Percentiles rank a stretch among this genome's conserved stretches.
phyloP scores from a whole-genome alignment of 768 basidiomycete genomes.

The Russula sp. region DNA sequence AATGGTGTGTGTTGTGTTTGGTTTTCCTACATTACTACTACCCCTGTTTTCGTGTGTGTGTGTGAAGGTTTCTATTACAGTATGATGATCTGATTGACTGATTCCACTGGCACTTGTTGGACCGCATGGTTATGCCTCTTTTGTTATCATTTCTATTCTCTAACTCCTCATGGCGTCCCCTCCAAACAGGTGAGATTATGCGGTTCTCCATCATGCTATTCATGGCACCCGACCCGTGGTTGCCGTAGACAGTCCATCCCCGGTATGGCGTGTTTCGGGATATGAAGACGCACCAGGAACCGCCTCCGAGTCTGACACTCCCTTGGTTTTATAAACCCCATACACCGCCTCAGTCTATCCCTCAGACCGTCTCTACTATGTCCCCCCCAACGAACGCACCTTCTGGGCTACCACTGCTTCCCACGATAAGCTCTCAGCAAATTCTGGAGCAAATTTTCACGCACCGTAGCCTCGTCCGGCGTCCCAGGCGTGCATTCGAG shows the following conservation, averaged over 20 bases:
- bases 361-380: conserved; percentile 6
- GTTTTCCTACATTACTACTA: background rate
- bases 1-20: no score
- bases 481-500: conserved; percentile 11
- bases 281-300: background rate
- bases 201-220: background rate
- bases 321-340: conserved; percentile 1
- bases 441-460: conserved; percentile 10
- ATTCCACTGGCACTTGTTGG: background rate
- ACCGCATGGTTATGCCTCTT: background rate
- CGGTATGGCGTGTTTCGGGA: conserved; percentile 5
- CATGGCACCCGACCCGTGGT: background rate
- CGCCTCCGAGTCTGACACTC: background rate
- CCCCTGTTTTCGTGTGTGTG: background rate
- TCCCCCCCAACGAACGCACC: background rate
- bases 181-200: background rate
- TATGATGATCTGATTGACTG: background rate
- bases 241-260: conserved; percentile 3
- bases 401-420: conserved; percentile 4
- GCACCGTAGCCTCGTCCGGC: conserved; percentile 6
- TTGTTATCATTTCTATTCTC: background rate
- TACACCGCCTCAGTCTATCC: background rate
- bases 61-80: background rate
- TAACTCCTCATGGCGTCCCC: conserved; percentile 4
- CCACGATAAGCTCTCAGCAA: background rate